Evolutionary conservation across 306 rosid species (phyloP).

Genomic region (Quercus alba): DNA sequence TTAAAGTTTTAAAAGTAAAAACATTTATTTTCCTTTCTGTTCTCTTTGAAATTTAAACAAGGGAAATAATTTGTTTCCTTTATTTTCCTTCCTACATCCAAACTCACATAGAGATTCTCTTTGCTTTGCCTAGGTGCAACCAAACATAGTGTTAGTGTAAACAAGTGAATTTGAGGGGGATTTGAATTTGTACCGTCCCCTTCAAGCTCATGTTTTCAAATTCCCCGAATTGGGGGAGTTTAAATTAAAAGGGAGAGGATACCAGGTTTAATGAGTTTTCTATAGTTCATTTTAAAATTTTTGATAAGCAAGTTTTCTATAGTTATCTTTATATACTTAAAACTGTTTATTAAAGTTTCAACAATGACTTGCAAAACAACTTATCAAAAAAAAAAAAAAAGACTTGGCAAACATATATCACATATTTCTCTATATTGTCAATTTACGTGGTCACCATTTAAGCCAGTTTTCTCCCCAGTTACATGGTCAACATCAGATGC

Average conservation of each 20-base stretch:
- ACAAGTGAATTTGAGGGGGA: background rate
- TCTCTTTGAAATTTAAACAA: no score
- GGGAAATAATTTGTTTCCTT: no score
- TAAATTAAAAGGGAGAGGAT: background rate
- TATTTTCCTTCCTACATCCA: no score
- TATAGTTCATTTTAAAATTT: background rate
- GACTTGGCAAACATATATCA: background rate
- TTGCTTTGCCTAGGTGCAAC: no score
- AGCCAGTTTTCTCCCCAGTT: slow-evolving; percentile 37
- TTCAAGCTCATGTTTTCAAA: background rate
- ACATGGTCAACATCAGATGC: slow-evolving; percentile 94
- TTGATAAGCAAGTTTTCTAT: no score
- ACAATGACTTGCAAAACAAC: background rate
- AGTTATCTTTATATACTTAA: no score
- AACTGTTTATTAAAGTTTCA: background rate
- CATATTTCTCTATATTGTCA: no score
- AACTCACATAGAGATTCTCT: no score
- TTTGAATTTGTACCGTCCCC: background rate
- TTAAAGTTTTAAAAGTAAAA: no score
- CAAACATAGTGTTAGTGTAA: no score
- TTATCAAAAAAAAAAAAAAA: slow-evolving; percentile 14
- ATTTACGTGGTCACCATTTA: no score
- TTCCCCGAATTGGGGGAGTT: background rate
- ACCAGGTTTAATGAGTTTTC: background rate
- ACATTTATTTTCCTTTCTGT: no score